Percentiles rank a stretch among this genome's conserved stretches.
phyloP scores from a whole-genome alignment of 257 asterid genomes.

The Solanum habrochaites region DNA sequence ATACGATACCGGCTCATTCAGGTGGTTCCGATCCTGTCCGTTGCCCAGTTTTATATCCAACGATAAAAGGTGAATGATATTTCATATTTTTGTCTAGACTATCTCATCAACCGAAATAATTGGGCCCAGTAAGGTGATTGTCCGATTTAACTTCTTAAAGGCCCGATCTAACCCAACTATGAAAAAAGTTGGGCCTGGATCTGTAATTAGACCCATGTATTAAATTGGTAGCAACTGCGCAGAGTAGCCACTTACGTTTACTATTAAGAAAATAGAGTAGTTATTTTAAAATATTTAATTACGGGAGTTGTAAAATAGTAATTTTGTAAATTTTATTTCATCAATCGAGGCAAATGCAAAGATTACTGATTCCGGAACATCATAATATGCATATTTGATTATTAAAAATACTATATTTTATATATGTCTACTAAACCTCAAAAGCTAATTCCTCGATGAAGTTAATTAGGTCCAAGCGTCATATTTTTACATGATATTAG shows the following conservation, averaged over 20 bases:
- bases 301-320: not conserved
- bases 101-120: not conserved
- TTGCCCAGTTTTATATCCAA: too few species aligned
- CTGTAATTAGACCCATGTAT: not conserved
- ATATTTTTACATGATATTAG: too few species aligned
- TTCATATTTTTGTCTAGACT: too few species aligned
- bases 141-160: not conserved
- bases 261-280: not conserved
- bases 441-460: accelerated
- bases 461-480: accelerated
- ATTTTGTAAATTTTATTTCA: not conserved
- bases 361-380: not conserved
- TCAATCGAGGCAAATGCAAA: not conserved
- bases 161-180: not conserved
- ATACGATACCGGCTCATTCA: too few species aligned
- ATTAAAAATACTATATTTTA: too few species aligned
- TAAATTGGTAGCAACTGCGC: not conserved
- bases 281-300: not conserved
- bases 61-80: too few species aligned
- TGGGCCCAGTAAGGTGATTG: not conserved
- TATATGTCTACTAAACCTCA: too few species aligned
- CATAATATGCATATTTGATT: too few species aligned
- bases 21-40: too few species aligned
- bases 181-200: not conserved
- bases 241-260: not conserved